phyloP scores from a whole-genome alignment of 495 filamentous ascomycete species.

The Xylaria longipes region DNA sequence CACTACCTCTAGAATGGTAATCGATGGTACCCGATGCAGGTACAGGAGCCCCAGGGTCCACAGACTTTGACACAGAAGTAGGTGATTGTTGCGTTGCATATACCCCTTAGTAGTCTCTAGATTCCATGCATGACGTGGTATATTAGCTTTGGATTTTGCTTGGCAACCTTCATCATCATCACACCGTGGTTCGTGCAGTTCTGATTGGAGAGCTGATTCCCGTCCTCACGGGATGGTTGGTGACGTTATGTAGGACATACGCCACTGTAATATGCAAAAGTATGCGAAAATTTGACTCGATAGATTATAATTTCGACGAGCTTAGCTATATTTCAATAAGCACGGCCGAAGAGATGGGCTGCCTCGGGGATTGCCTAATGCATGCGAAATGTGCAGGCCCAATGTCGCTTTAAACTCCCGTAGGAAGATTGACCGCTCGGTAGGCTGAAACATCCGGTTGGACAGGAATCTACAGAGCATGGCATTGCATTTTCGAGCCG shows the following conservation, averaged over 20 bases:
- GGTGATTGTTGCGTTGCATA: conserved; percentile 13
- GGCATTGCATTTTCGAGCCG: neutral
- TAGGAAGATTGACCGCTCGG: conserved; percentile 18
- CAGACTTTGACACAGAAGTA: conserved; percentile 6
- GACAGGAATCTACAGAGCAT: conserved; percentile 5
- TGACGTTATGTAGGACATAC: conserved; percentile 14
- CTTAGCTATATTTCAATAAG: neutral
- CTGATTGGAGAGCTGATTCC: conserved; percentile 17
- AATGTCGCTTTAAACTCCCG: neutral
- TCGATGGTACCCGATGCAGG: conserved; percentile 21
- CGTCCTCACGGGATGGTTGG: neutral
- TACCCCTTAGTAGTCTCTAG: neutral
- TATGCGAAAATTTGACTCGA: neutral
- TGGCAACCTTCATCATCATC: neutral
- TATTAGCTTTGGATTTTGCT: neutral
- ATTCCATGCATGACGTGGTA: conserved; percentile 1
- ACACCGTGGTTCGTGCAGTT: neutral
- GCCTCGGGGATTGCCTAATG: neutral
- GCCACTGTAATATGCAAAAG: conserved; percentile 6
- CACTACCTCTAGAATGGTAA: neutral
- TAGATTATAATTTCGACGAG: neutral
- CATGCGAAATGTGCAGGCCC: conserved; percentile 3
- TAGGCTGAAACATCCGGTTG: conserved; percentile 24
- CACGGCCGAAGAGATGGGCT: neutral
- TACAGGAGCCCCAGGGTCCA: conserved; percentile 17